A percentile compares a stretch with the other conserved stretches of the same genome.
phyloP scores from a whole-genome alignment of 2,329 filamentous ascomycete genomes.

The Fusarium nanum region DNA sequence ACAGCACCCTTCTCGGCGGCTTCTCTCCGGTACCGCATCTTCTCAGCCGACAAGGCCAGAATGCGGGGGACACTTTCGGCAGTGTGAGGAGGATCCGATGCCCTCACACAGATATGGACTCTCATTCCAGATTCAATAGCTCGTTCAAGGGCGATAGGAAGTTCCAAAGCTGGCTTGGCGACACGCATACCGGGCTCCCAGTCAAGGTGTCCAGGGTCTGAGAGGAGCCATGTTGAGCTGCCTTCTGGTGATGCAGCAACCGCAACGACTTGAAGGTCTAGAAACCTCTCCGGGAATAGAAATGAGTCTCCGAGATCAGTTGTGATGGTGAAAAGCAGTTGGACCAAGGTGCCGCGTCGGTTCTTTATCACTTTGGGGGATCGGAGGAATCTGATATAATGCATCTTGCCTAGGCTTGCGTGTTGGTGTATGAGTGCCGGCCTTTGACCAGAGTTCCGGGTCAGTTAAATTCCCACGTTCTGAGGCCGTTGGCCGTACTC shows the following conservation, averaged over 20 bases:
- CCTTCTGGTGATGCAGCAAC: constrained; percentile 40
- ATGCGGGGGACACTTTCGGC: constrained; percentile 47
- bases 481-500: not conserved
- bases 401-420: constrained; percentile 59
- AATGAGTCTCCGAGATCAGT: constrained; percentile 69
- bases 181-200: constrained; percentile 55
- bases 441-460: not conserved
- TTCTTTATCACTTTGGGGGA: constrained; percentile 54
- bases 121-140: constrained; percentile 42
- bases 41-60: constrained; percentile 38
- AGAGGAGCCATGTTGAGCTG: constrained; percentile 41
- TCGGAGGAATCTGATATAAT: constrained; percentile 67
- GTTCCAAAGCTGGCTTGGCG: constrained; percentile 50
- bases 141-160: constrained; percentile 46
- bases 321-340: constrained; percentile 65
- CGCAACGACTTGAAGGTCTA: constrained; percentile 57
- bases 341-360: constrained; percentile 48
- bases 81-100: constrained; percentile 41
- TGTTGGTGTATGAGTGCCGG: not conserved
- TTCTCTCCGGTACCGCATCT: constrained; percentile 33
- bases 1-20: constrained; percentile 52
- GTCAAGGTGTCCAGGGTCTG: constrained; percentile 45
- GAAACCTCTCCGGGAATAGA: constrained; percentile 57
- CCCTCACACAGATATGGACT: constrained; percentile 47
- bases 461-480: not conserved